Conservation (phyloP, 2,329 filamentous ascomycete species). For the Nemania serpens region DNA sequence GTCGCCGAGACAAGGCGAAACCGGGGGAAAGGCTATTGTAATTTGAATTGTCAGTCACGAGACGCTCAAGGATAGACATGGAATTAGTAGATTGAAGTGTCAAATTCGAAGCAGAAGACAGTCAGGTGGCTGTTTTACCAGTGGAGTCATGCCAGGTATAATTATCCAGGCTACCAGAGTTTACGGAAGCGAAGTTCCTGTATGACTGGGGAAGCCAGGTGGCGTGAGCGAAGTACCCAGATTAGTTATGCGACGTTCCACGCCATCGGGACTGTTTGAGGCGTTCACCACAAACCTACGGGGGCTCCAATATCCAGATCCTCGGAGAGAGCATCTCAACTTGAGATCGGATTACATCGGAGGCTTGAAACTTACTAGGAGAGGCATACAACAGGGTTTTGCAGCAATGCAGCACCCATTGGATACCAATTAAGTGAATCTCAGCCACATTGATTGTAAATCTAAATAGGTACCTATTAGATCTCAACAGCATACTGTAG, state of each 20-base stretch:
- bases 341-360: slow-evolving; percentile 11
- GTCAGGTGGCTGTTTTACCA: too few relatives aligned
- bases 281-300: background rate
- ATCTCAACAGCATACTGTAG: background rate
- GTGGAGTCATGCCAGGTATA: too few relatives aligned
- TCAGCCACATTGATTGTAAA: slow-evolving; percentile 3
- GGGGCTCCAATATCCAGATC: slow-evolving; percentile 14
- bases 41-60: background rate
- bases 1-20: slow-evolving; percentile 3
- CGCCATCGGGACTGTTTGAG: slow-evolving; percentile 1
- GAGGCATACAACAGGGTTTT: background rate
- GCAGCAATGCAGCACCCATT: slow-evolving; percentile 7
- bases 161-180: too few relatives aligned
- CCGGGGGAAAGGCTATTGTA: background rate
- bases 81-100: background rate
- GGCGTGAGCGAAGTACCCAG: too few relatives aligned
- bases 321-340: background rate
- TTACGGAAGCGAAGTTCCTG: too few relatives aligned
- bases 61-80: background rate
- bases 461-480: background rate
- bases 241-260: background rate
- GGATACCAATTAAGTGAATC: background rate
- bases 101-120: too few relatives aligned
- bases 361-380: slow-evolving; percentile 18
- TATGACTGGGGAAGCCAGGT: too few relatives aligned